These are phyloP conservation scores for Berkeleyomyces rouxiae DNA, from an alignment of 2,329 filamentous ascomycete species.

Conservation along the genomic window DNA sequence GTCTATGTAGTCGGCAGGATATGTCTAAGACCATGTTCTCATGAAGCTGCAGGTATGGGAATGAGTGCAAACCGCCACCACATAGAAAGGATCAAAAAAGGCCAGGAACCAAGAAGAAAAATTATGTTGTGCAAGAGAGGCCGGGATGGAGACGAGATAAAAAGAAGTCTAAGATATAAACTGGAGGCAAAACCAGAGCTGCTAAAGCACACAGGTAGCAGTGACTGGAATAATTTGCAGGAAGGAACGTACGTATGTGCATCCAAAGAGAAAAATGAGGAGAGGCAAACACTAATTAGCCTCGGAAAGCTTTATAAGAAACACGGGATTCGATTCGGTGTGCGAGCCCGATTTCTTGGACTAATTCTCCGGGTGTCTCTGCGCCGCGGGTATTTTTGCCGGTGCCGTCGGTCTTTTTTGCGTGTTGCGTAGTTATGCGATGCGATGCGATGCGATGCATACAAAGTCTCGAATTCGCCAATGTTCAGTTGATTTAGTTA, in stretches of 20 bases:
- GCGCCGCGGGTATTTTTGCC: neutral
- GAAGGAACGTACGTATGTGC: neutral
- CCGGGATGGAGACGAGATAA: too few species aligned
- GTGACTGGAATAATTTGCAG: neutral
- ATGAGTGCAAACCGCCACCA: neutral
- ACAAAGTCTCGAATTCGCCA: neutral
- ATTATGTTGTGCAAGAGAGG: too few species aligned
- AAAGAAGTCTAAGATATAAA: neutral
- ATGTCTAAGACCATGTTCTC: neutral
- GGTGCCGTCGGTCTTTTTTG: neutral
- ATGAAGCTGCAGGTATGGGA: neutral
- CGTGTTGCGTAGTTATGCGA: neutral
- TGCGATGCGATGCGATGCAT: neutral
- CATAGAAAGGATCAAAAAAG: neutral
- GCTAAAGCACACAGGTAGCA: neutral
- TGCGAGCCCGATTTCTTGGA: too few species aligned
- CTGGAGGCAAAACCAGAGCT: neutral
- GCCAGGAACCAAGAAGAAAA: neutral
- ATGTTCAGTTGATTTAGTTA: neutral
- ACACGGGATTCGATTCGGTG: too few species aligned
- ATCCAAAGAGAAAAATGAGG: neutral
- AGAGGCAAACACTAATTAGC: neutral
- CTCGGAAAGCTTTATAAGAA: neutral
- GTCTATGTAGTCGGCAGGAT: neutral
- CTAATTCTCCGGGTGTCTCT: neutral